Conservation (phyloP, 345 rosid genomes). For the Euphorbia lathyris region DNA sequence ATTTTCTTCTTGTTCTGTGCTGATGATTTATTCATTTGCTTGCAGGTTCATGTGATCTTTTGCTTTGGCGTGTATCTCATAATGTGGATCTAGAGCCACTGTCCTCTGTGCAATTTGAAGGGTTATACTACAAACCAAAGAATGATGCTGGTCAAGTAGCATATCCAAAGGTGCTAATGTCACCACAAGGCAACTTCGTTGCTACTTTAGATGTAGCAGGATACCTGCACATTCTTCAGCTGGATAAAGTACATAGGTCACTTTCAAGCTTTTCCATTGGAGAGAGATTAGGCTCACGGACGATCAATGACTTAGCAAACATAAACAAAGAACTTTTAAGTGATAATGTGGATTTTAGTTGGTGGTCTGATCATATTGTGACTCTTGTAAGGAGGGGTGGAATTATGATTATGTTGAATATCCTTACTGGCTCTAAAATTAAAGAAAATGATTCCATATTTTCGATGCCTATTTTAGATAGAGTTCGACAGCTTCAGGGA, state of each 20-base stretch:
- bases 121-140: constrained; percentile 42
- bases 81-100: constrained; percentile 50
- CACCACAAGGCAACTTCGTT: constrained; percentile 61
- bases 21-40: constrained; percentile 16
- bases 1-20: background rate
- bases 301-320: constrained; percentile 24
- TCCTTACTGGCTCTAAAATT: constrained; percentile 45
- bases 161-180: constrained; percentile 73
- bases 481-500: constrained; percentile 50
- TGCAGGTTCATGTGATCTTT: constrained; percentile 61
- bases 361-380: constrained; percentile 87
- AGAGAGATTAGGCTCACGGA: constrained; percentile 33
- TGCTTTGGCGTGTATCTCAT: constrained; percentile 61
- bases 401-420: constrained; percentile 50
- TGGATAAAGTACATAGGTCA: constrained; percentile 42
- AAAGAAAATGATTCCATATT: constrained; percentile 49
- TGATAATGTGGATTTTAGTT: constrained; percentile 67
- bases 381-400: constrained; percentile 58
- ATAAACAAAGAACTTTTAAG: constrained; percentile 32
- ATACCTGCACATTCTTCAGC: constrained; percentile 54
- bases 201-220: constrained; percentile 73
- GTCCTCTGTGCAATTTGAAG: constrained; percentile 60
- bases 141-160: constrained; percentile 39
- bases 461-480: constrained; percentile 66
- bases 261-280: constrained; percentile 33